Conservation (phyloP, 495 filamentous ascomycete species). For the Penicillium crystallinum region DNA sequence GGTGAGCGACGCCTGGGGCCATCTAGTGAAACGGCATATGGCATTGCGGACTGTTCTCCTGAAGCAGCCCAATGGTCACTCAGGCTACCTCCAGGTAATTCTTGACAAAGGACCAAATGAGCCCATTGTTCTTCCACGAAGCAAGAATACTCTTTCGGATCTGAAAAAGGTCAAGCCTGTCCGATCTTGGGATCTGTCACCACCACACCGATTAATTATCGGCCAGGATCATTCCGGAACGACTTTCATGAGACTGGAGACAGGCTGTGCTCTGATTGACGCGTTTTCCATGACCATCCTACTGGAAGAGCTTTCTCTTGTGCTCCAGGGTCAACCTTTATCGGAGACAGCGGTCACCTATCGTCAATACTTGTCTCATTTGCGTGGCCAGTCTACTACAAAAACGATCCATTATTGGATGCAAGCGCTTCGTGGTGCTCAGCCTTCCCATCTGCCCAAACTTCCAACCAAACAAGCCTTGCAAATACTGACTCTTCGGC, state of each 20-base stretch:
- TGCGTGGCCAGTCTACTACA: background rate
- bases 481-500: background rate
- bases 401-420: background rate
- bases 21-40: background rate
- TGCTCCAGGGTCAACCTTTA: background rate
- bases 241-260: background rate
- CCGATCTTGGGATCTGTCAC: background rate
- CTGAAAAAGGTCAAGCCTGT: background rate
- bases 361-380: background rate
- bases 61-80: background rate
- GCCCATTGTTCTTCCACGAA: background rate
- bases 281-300: background rate
- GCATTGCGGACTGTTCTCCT: background rate
- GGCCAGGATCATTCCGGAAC: background rate
- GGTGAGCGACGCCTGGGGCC: background rate
- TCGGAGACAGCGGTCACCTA: background rate
- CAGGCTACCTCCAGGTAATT: background rate
- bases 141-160: background rate
- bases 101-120: background rate
- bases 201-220: background rate
- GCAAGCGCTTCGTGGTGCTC: background rate
- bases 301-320: background rate
- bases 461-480: background rate
- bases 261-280: background rate
- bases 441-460: background rate